Evolutionary conservation across 2,329 filamentous ascomycete genomes (phyloP), one percentile per base, ranked within the genome.

Genomic region (Aspergillus proliferans): DNA sequence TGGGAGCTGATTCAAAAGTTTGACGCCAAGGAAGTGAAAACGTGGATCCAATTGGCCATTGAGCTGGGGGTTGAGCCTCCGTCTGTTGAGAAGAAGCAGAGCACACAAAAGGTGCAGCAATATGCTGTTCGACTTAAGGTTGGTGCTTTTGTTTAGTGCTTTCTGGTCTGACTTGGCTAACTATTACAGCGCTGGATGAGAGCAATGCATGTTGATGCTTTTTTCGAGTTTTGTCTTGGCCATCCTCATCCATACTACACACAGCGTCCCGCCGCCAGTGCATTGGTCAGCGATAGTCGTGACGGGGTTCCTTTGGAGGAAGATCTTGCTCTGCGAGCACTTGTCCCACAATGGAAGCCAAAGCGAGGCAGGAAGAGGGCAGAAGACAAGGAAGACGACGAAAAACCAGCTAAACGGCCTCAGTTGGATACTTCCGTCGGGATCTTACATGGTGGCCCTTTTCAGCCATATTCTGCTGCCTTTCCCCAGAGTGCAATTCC

Each of bases 81-180:
- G 2, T 86, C 88, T 51, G 76, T 83, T 21, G 83, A 86, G 51
- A 93, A 92, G 66, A 87, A 88, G 22, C 87, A 94, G 71, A 95
- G 89, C 66, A 84, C 87, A 1, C 92, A 96, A 65, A 95, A 95
- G 68, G 86, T 96, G 50, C 89, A 95, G 66, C 91, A 96, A 67
- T 96, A 95, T 74, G 89, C 88, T 40, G 91, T 96, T 43, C 81
- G 91, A 50, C 73, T 96, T 49, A 96, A 96, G 82, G 88, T 91
- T 70, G 62, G 71, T 62, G 26, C 40, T 40, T 18, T 12, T 38
- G 14, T 28, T 38, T 14, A 14, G 9, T 15, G 15, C 26, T 14
- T 47, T 22, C 26, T 28, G 15, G 44, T 18, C 9, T n/a, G n/a
- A 39, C 10, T 2, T 45, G 41, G 50, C 55, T 51, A 58, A 45